Evolutionary conservation across 2,329 filamentous ascomycete genomes (phyloP).

Genomic region (Diaporthe helianthi): DNA sequence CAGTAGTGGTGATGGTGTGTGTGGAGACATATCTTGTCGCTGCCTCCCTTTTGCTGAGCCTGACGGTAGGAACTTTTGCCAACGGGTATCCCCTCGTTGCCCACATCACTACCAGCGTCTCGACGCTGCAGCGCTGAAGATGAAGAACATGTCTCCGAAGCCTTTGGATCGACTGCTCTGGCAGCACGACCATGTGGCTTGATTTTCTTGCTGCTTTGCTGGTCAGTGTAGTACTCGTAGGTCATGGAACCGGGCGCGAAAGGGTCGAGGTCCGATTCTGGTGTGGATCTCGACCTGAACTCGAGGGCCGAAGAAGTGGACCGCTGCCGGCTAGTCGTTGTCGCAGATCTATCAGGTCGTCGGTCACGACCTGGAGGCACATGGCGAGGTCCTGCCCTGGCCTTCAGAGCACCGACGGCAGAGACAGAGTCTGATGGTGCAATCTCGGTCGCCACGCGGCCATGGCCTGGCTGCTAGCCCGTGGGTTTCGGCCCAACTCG

Average conservation of each 20-base stretch:
- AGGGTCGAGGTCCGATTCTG: conserved; percentile 4
- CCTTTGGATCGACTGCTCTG: background rate
- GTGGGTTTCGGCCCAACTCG: conserved; percentile 40
- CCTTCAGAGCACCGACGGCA: background rate
- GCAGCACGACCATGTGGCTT: background rate
- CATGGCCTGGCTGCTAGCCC: conserved; percentile 25
- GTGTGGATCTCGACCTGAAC: conserved; percentile 5
- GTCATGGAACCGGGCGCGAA: background rate
- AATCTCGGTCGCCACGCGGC: background rate
- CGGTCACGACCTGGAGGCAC: no score
- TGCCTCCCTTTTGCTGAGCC: background rate
- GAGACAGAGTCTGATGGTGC: conserved; percentile 31
- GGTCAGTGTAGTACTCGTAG: background rate
- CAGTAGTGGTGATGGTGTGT: conserved; percentile 70
- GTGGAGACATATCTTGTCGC: conserved; percentile 54
- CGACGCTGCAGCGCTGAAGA: conserved; percentile 6
- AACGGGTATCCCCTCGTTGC: background rate
- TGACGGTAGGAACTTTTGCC: background rate
- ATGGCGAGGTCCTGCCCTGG: background rate
- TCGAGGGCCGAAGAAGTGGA: conserved; percentile 8
- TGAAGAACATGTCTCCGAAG: background rate
- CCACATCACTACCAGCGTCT: background rate
- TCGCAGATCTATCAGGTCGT: background rate
- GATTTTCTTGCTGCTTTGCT: background rate
- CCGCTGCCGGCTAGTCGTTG: background rate